Conservation (phyloP, 768 basidiomycete genomes). For the Termitomyces sp. region DNA sequence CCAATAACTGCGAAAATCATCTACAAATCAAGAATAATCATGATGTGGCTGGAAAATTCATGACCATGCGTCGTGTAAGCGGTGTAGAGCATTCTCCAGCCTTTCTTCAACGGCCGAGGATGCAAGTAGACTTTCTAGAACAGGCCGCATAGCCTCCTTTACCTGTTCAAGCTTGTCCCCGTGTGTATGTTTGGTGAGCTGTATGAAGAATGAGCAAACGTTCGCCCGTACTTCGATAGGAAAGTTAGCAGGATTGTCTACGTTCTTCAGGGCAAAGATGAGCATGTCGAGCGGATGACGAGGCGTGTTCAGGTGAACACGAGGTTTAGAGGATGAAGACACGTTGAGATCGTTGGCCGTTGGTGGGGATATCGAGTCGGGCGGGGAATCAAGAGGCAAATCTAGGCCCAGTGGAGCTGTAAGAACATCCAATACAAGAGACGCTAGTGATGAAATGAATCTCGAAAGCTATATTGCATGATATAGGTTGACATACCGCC, state of each 20-base stretch:
- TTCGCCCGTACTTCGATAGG: slow-evolving; percentile 77
- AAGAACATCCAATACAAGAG: slow-evolving; percentile 57
- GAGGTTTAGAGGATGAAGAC: slow-evolving; percentile 29
- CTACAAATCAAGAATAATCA: background rate
- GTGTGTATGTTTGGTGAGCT: slow-evolving; percentile 48
- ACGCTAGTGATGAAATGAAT: slow-evolving; percentile 34
- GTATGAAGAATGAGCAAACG: slow-evolving; percentile 64
- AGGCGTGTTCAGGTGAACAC: slow-evolving; percentile 36
- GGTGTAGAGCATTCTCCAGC: slow-evolving; percentile 31
- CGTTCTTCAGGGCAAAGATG: slow-evolving; percentile 52
- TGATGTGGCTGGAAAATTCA: slow-evolving; percentile 9
- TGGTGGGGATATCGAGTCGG: slow-evolving; percentile 31
- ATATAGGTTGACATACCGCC: slow-evolving; percentile 48
- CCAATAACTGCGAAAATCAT: background rate
- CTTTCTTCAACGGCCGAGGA: slow-evolving; percentile 37
- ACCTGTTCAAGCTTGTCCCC: slow-evolving; percentile 42
- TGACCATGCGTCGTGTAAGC: slow-evolving; percentile 36
- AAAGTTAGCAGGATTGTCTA: slow-evolving; percentile 48
- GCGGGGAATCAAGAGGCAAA: slow-evolving; percentile 21
- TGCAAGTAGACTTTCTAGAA: slow-evolving; percentile 45
- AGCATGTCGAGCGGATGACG: slow-evolving; percentile 66
- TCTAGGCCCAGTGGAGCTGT: slow-evolving; percentile 43
- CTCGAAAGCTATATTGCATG: background rate
- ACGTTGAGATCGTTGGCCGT: slow-evolving; percentile 41
- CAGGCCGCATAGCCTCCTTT: slow-evolving; percentile 43